Percentiles rank a stretch among this genome's conserved stretches.
phyloP scores from a whole-genome alignment of 495 filamentous ascomycete species.

The Lasiosphaeria hispida region DNA sequence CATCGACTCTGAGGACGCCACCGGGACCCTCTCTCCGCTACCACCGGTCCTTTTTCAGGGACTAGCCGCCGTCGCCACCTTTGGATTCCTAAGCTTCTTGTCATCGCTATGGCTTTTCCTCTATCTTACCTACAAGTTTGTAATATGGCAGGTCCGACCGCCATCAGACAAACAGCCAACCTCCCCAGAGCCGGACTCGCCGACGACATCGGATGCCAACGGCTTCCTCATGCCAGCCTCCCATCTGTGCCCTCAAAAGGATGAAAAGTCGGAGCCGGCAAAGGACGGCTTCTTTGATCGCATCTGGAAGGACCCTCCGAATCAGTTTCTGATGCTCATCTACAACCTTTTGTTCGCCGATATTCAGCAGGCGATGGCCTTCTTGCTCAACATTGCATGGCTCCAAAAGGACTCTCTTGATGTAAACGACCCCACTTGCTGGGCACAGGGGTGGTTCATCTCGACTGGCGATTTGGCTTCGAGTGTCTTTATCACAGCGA shows the following conservation, averaged over 20 bases:
- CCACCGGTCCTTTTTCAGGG: slow-evolving; percentile 49
- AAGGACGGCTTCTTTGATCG: slow-evolving; percentile 14
- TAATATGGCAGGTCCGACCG: slow-evolving; percentile 49
- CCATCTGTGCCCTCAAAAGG: slow-evolving; percentile 22
- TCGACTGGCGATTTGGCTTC: slow-evolving; percentile 67
- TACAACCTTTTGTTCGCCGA: slow-evolving; percentile 74
- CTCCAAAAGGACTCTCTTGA: slow-evolving; percentile 52
- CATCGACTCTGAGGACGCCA: slow-evolving; percentile 25
- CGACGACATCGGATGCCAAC: slow-evolving; percentile 20
- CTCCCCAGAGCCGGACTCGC: slow-evolving; percentile 23
- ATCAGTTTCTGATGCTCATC: slow-evolving; percentile 73
- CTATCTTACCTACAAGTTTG: slow-evolving; percentile 58
- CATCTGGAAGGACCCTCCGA: slow-evolving; percentile 39
- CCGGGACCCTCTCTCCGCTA: slow-evolving; percentile 44
- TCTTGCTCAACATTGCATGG: slow-evolving; percentile 64
- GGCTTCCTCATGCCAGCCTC: slow-evolving; percentile 27
- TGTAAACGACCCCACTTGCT: slow-evolving; percentile 58
- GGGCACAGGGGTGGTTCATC: slow-evolving; percentile 68
- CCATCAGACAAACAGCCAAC: slow-evolving; percentile 10
- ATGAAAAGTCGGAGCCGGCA: slow-evolving; percentile 4
- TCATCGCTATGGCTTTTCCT: slow-evolving; percentile 49
- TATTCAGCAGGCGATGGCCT: slow-evolving; percentile 68
- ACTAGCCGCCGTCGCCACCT: slow-evolving; percentile 53
- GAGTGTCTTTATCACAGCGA: slow-evolving; percentile 66
- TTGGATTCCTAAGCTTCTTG: slow-evolving; percentile 60